Conservation (phyloP, 148 eudicot species). For the Amaranthus hypochondriacus region DNA sequence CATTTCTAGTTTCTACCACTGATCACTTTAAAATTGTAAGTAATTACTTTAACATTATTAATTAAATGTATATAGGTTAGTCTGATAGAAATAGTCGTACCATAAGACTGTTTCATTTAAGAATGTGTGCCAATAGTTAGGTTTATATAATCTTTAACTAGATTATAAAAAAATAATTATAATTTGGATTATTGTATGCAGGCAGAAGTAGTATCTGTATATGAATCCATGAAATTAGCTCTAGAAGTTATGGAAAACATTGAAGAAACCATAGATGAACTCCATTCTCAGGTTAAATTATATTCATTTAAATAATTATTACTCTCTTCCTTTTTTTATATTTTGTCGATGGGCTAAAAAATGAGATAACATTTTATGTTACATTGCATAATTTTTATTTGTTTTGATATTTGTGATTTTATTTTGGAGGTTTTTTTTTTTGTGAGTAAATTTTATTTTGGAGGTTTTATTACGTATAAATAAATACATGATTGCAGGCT, state of each 20-base stretch:
- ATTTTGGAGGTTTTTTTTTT: neutral
- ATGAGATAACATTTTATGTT: neutral
- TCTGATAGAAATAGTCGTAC: too few species aligned
- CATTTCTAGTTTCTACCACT: too few species aligned
- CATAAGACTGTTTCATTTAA: too few species aligned
- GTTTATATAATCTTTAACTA: neutral
- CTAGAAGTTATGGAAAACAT: slow-evolving; percentile 42
- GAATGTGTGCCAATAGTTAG: too few species aligned
- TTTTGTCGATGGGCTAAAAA: neutral
- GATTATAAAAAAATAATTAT: neutral
- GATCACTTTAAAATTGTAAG: too few species aligned
- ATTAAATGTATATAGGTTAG: too few species aligned
- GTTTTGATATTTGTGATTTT: neutral
- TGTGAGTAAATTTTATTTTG: too few species aligned
- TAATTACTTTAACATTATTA: too few species aligned
- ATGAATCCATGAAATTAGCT: slow-evolving; percentile 51
- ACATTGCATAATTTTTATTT: neutral
- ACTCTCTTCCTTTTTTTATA: neutral
- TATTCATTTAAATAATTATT: neutral
- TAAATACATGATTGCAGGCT: slow-evolving; percentile 29
- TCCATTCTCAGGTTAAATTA: slow-evolving; percentile 45
- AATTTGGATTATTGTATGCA: slow-evolving; percentile 13
- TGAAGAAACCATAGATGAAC: slow-evolving; percentile 34
- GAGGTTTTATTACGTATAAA: neutral
- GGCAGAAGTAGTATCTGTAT: slow-evolving; percentile 41